Percentiles rank a stretch among this genome's conserved stretches.
phyloP scores from a whole-genome alignment of 2,329 filamentous ascomycete genomes.

The Sporothrix euskadiensis region DNA sequence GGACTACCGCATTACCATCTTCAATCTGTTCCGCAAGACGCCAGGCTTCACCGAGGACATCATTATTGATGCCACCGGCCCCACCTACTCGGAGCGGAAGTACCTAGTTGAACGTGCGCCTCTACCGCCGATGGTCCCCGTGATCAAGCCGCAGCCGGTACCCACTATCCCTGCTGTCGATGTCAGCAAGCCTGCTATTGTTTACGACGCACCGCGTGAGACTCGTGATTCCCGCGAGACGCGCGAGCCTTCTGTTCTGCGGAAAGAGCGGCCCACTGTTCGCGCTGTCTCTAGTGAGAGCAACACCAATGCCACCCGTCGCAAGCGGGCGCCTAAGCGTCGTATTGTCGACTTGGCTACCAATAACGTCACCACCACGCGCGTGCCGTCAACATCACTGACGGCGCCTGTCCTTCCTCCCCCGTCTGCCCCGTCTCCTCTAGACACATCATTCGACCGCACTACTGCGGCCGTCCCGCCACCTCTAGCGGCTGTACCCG shows the following conservation, averaged over 20 bases:
- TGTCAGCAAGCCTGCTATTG: conserved; percentile 66
- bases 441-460: conserved; percentile 8
- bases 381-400: neutral
- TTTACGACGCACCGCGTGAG: conserved; percentile 50
- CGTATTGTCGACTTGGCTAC: conserved; percentile 66
- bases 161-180: conserved; percentile 64
- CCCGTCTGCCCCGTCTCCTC: neutral
- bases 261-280: conserved; percentile 60
- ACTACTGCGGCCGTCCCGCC: neutral
- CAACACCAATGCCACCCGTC: conserved; percentile 60
- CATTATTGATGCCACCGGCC: conserved; percentile 79
- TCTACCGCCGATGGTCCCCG: conserved; percentile 72
- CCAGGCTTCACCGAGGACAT: conserved; percentile 91
- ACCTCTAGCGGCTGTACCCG: neutral
- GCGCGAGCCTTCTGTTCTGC: conserved; percentile 53
- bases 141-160: conserved; percentile 65
- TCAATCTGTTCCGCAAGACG: conserved; percentile 90
- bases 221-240: neutral
- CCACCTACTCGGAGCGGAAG: conserved; percentile 82
- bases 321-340: conserved; percentile 60
- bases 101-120: conserved; percentile 79
- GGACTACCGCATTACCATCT: conserved; percentile 83
- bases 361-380: conserved; percentile 42
- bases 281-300: conserved; percentile 59
- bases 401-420: neutral